phyloP scores from a whole-genome alignment of 1,284 basidiomycete species.

The Cystobasidiaceae sp. region DNA sequence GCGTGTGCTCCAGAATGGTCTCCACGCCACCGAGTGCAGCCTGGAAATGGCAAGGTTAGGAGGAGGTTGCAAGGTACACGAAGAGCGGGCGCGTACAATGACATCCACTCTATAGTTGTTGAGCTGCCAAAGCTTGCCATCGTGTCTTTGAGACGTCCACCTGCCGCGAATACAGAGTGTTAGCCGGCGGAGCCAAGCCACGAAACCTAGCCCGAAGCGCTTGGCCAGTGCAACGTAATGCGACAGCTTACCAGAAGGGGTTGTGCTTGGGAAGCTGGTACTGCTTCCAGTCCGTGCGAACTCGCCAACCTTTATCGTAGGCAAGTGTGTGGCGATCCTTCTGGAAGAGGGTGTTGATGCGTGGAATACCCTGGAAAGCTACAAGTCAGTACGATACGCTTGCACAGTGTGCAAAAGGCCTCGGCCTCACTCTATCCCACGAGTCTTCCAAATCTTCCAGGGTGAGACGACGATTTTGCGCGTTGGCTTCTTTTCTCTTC shows the following conservation, averaged over 20 bases:
- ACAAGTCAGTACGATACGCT: background rate
- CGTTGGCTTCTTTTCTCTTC: conserved; percentile 98
- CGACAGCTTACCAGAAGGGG: too few relatives aligned
- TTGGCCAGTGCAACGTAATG: too few relatives aligned
- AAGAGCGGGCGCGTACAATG: conserved; percentile 45
- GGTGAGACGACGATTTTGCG: conserved; percentile 75
- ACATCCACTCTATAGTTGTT: conserved; percentile 99
- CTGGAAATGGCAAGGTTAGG: background rate
- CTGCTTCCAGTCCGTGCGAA: conserved; percentile 91
- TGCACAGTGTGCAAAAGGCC: background rate
- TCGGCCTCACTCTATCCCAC: conserved; percentile 58
- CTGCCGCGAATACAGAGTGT: too few relatives aligned
- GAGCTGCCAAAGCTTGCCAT: conserved; percentile 95
- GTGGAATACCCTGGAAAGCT: conserved; percentile 81
- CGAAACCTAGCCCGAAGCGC: too few relatives aligned
- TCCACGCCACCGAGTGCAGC: conserved; percentile 98
- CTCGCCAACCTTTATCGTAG: conserved; percentile 77
- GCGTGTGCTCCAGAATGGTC: conserved; percentile 81
- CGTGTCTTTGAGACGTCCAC: conserved; percentile 98
- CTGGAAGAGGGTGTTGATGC: conserved; percentile 95
- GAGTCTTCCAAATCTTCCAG: conserved; percentile 46
- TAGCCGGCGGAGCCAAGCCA: too few relatives aligned
- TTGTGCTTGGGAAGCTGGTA: conserved; percentile 59
- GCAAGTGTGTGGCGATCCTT: conserved; percentile 51
- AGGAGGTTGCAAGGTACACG: background rate